Evolutionary conservation across 345 rosid species (phyloP).

Genomic region (Brassica rapa): DNA sequence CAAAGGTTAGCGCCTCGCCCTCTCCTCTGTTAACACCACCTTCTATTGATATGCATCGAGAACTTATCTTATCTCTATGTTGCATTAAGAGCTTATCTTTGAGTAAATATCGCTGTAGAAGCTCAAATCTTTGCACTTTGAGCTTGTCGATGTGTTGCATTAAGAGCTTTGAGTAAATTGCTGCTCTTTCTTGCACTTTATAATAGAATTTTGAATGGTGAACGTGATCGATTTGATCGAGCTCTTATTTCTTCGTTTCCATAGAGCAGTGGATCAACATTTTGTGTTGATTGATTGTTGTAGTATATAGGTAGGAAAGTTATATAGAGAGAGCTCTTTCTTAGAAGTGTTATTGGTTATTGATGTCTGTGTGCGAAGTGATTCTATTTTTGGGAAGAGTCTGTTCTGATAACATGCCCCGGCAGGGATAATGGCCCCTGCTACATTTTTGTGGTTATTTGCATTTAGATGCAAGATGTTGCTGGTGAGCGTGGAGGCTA

Average conservation of each 20-base stretch:
- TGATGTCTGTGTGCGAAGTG: slow-evolving; percentile 4
- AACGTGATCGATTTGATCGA: not conserved
- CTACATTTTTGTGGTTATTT: slow-evolving; percentile 58
- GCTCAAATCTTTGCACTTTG: not conserved
- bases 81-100: not conserved
- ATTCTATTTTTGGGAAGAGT: slow-evolving; percentile 9
- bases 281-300: too few species aligned
- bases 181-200: not conserved
- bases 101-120: too few species aligned
- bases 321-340: not conserved
- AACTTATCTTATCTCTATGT: not conserved
- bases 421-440: slow-evolving; percentile 92
- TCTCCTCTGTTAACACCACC: slow-evolving; percentile 24
- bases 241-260: not conserved
- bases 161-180: not conserved
- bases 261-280: not conserved
- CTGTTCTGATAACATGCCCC: slow-evolving; percentile 97
- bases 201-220: not conserved
- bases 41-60: not conserved
- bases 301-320: not conserved
- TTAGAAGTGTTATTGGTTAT: not conserved
- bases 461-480: slow-evolving; percentile 98
- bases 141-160: too few species aligned
- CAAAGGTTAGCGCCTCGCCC: slow-evolving; percentile 93
- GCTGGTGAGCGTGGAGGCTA: slow-evolving; percentile 99